Evolutionary conservation across 257 asterid genomes (phyloP).

Genomic region (Penstemon barbatus): DNA sequence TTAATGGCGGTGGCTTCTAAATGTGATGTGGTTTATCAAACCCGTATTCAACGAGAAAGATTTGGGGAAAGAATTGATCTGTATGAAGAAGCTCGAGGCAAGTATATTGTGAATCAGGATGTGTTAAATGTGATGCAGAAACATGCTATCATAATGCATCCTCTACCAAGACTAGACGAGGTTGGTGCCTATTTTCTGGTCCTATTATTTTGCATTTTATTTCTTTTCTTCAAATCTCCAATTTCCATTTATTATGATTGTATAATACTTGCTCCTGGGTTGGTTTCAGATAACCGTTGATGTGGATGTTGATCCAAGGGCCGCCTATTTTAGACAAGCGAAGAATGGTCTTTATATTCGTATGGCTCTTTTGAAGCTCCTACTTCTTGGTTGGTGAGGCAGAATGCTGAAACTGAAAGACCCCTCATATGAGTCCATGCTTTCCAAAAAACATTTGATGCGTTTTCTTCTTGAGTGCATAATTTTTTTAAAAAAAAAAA

Average conservation of each 20-base stretch:
- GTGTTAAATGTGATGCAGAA: constrained; percentile 73
- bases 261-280: not conserved
- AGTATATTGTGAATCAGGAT: constrained; percentile 61
- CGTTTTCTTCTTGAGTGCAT: no score
- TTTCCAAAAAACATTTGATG: no score
- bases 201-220: not conserved
- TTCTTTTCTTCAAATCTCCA: not conserved
- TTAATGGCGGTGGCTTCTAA: constrained; percentile 84
- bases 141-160: constrained; percentile 95
- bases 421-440: not conserved
- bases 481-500: no score
- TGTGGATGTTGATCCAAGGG: constrained; percentile 80
- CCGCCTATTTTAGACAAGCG: constrained; percentile 85
- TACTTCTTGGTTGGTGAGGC: constrained; percentile 82
- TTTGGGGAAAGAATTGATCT: constrained; percentile 78
- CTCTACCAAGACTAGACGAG: constrained; percentile 96
- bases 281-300: constrained; percentile 64
- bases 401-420: not conserved
- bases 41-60: constrained; percentile 80
- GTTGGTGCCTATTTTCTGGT: constrained; percentile 30
- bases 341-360: constrained; percentile 81
- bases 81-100: constrained; percentile 87
- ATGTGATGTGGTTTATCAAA: constrained; percentile 83
- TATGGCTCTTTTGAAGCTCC: constrained; percentile 84
- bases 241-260: not conserved